Base-by-base conservation (phyloP, 169 alveolate genomes). In the Eimeria brunetti region DNA sequence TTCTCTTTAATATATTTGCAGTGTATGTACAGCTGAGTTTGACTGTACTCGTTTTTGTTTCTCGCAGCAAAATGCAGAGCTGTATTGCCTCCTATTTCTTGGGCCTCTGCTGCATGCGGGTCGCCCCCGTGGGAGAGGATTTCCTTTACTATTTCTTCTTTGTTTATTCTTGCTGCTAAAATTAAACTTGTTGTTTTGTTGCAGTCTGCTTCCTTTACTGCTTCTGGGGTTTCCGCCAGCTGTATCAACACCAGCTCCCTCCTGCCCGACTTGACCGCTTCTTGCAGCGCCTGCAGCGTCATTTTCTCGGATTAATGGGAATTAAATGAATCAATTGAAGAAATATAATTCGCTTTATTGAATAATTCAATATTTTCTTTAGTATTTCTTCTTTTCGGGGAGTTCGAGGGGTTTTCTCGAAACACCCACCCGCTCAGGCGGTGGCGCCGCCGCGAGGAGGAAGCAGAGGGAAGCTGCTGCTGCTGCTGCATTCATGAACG, bases 11-110 rank as follows among this genome's bases (percentile, higher is more conserved):
- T 9, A 12, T 18, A 2, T 58, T 58, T 58, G 56, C 16, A 49
- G 56, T 7, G 11, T 49, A 11, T 7, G 11, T 49, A 7, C 11
- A 5, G 56, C 56, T 49, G 56, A 9, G 78, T 67, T 30, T 30
- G 5, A 9, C 1, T 11, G 46, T n/a, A 80, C 89, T 80, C 89
- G 16, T 78, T 90, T 69, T 53, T 73, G 83, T 90, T 90, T 44
- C 71, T 38, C 33, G 95, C 95, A 1, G 95, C 89, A 76, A 73
- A 90, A 88, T 90, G 95, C 30, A 90, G 53, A 0, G 95, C 90
- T 0, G 95, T 76, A 27, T 58, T 90, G 1, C 67, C 95, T 33
- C 95, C 95, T 1, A 90, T 51, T 30, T 75, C 81, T 2, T 8
- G 56, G 46, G 22, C 18, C 41, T 90, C 95, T 44, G 84, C 81